Percentiles rank a stretch among this genome's conserved stretches.
Evolutionary conservation across 139 green algal genomes (phyloP).

Genomic region (Haematococcus sp.): DNA sequence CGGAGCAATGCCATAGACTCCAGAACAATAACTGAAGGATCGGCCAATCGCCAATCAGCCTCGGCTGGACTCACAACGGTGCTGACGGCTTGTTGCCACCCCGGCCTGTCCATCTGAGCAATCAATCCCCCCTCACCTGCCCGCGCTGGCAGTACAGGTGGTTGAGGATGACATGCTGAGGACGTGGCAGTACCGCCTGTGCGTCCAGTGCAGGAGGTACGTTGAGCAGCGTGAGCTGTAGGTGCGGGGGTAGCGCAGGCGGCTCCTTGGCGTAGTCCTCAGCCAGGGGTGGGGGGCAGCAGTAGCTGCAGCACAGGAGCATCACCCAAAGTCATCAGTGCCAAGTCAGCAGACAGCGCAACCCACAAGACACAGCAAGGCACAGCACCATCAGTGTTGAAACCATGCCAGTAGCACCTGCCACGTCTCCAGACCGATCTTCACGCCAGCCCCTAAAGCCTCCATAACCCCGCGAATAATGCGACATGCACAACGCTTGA

Average conservation of each 20-base stretch:
- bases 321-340: neutral
- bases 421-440: too few species aligned
- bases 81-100: too few species aligned
- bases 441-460: too few species aligned
- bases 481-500: too few species aligned
- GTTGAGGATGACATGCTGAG: constrained; percentile 98
- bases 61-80: too few species aligned
- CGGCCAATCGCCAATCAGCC: neutral
- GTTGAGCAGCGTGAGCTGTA: constrained; percentile 97
- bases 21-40: neutral
- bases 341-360: too few species aligned
- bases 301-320: constrained; percentile 70
- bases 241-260: constrained; percentile 86
- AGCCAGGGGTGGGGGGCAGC: constrained; percentile 50
- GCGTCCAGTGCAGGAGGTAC: constrained; percentile 79
- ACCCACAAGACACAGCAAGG: neutral
- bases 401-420: too few species aligned
- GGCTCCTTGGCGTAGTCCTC: constrained; percentile 98
- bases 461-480: too few species aligned
- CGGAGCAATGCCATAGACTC: neutral
- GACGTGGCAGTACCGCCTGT: constrained; percentile 81
- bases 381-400: too few species aligned
- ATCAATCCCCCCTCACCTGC: constrained; percentile 29
- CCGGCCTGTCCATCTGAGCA: too few species aligned
- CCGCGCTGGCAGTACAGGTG: constrained; percentile 88